Evolutionary conservation across 2,329 filamentous ascomycete species (phyloP).

Genomic region (Verticillium albo-atrum): DNA sequence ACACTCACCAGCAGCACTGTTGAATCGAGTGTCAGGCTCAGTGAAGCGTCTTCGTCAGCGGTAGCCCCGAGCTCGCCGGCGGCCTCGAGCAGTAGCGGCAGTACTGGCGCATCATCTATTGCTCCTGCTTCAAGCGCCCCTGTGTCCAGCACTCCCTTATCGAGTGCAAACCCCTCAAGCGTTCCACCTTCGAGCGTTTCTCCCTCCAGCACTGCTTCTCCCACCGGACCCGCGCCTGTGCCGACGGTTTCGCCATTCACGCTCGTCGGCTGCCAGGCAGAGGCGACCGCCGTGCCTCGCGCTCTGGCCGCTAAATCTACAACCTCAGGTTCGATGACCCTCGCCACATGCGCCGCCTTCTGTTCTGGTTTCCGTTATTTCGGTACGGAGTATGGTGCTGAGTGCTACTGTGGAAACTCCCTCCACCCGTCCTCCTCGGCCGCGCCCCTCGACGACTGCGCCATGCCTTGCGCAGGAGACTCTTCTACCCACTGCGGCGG

Average conservation of each 20-base stretch:
- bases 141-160: slow-evolving; percentile 2
- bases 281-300: slow-evolving; percentile 25
- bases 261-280: slow-evolving; percentile 35
- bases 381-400: slow-evolving; percentile 32
- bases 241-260: slow-evolving; percentile 24
- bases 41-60: not conserved
- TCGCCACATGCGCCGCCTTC: slow-evolving; percentile 25
- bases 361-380: slow-evolving; percentile 35
- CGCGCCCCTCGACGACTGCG: slow-evolving; percentile 26
- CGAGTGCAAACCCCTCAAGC: not conserved
- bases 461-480: slow-evolving; percentile 28
- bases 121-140: slow-evolving; percentile 6
- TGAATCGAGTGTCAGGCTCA: not conserved
- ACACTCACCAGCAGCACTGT: not conserved
- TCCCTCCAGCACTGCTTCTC: slow-evolving; percentile 4
- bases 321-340: slow-evolving; percentile 22
- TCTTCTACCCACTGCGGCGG: slow-evolving; percentile 27
- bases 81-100: not conserved
- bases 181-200: slow-evolving; percentile 7
- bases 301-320: slow-evolving; percentile 25
- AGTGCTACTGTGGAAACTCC: slow-evolving; percentile 34
- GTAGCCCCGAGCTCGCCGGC: slow-evolving; percentile 5
- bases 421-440: slow-evolving; percentile 19
- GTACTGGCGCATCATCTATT: slow-evolving; percentile 10
- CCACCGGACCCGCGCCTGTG: slow-evolving; percentile 7